Conservation (phyloP, 805 yeast species). For the Yamadazyma nakazawae region DNA sequence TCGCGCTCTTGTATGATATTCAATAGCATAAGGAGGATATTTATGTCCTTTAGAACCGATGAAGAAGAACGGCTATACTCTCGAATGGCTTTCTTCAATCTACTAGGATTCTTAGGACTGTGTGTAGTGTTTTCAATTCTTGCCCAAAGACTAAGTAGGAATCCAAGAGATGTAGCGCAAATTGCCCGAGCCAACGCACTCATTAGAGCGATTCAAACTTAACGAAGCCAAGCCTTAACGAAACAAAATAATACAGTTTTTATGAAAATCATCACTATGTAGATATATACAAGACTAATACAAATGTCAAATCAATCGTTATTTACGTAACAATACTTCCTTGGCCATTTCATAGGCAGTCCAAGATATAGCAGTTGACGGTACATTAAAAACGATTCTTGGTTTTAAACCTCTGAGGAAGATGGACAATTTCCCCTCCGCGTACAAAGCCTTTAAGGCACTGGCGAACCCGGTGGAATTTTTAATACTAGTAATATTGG, state of each 20-base stretch:
- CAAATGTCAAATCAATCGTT: background rate
- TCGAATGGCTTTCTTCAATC: slow-evolving; percentile 71
- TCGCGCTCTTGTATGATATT: slow-evolving; percentile 44
- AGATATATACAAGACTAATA: slow-evolving; percentile 7
- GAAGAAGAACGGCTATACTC: slow-evolving; percentile 80
- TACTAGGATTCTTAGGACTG: slow-evolving; percentile 76
- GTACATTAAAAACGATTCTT: slow-evolving; percentile 87
- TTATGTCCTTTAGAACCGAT: slow-evolving; percentile 79
- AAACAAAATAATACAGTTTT: background rate
- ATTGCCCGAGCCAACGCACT: slow-evolving; percentile 26
- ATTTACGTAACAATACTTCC: slow-evolving; percentile 46
- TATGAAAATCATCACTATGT: slow-evolving; percentile 4
- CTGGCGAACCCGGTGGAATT: slow-evolving; percentile 61
- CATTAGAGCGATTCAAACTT: slow-evolving; percentile 21
- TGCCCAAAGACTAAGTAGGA: slow-evolving; percentile 54
- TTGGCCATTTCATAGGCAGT: slow-evolving; percentile 98
- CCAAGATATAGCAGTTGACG: slow-evolving; percentile 96
- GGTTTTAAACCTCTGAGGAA: slow-evolving; percentile 87
- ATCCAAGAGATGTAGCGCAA: slow-evolving; percentile 30
- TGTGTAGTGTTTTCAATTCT: slow-evolving; percentile 79
- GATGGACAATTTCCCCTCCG: slow-evolving; percentile 58
- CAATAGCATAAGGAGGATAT: slow-evolving; percentile 73
- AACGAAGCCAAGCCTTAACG: background rate
- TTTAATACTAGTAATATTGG: slow-evolving; percentile 46
- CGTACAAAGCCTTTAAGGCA: slow-evolving; percentile 68